Evolutionary conservation across 257 asterid genomes (phyloP).

Genomic region (Lithospermum erythrorhizon): DNA sequence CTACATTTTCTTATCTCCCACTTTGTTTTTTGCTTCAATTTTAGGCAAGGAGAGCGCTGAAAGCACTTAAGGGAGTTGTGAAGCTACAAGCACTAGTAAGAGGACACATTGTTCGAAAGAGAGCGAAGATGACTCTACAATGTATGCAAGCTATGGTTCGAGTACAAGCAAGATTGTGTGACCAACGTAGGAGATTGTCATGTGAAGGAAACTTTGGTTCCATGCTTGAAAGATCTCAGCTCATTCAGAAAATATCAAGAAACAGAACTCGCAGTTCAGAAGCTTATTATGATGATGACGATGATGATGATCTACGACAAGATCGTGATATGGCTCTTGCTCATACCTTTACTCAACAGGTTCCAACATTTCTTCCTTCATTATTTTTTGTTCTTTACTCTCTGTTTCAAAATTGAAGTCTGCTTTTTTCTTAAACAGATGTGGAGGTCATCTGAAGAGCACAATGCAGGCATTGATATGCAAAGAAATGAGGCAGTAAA

Average conservation of each 20-base stretch:
- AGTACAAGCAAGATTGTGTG: slow-evolving; percentile 64
- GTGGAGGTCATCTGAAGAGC: slow-evolving; percentile 26
- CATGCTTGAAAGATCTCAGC: slow-evolving; percentile 7
- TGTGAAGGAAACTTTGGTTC: slow-evolving; percentile 27
- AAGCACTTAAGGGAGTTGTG: slow-evolving; percentile 71
- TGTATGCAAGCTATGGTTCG: slow-evolving; percentile 72
- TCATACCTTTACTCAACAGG: slow-evolving; percentile 59
- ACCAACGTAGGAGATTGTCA: slow-evolving; percentile 63
- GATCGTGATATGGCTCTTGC: slow-evolving; percentile 33
- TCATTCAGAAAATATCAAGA: slow-evolving; percentile 16
- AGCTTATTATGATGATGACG: slow-evolving; percentile 17
- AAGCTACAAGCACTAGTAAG: slow-evolving; percentile 75
- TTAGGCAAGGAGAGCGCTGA: slow-evolving; percentile 78
- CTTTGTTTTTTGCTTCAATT: not conserved
- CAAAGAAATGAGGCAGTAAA: slow-evolving; percentile 21
- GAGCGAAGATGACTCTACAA: slow-evolving; percentile 68
- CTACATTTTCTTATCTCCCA: not conserved
- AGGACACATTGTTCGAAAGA: slow-evolving; percentile 63
- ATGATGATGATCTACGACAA: slow-evolving; percentile 37
- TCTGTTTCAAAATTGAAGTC: not conserved
- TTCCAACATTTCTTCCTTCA: slow-evolving; percentile 1
- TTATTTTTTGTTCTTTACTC: not conserved
- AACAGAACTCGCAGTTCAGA: slow-evolving; percentile 12
- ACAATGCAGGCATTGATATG: not conserved
- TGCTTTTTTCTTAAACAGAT: slow-evolving; percentile 17